Conservation (phyloP, 1,284 basidiomycete genomes). For the Pascua guehoae region DNA sequence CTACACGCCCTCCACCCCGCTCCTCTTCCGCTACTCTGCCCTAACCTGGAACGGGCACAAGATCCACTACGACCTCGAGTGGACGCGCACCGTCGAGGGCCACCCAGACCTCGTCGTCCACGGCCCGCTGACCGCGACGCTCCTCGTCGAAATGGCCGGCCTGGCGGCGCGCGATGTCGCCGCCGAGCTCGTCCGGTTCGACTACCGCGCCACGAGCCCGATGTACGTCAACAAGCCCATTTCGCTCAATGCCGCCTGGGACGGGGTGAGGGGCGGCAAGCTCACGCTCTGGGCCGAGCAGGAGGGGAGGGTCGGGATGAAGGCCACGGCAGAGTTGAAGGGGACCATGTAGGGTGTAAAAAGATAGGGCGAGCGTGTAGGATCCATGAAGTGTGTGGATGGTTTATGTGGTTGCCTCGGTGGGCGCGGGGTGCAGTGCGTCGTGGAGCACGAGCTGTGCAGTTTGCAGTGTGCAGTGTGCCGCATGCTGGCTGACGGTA, state of each 20-base stretch:
- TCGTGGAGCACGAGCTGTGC: too few species aligned
- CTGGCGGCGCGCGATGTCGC: slow-evolving; percentile 12
- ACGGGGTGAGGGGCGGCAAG: slow-evolving; percentile 31
- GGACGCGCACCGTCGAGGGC: slow-evolving; percentile 64
- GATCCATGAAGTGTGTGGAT: neutral
- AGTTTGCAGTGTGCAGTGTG: too few species aligned
- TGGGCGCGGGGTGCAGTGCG: too few species aligned
- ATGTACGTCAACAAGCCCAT: slow-evolving; percentile 62
- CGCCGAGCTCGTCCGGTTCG: slow-evolving; percentile 55
- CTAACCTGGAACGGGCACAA: slow-evolving; percentile 58
- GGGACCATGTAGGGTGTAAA: neutral
- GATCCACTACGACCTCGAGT: slow-evolving; percentile 52
- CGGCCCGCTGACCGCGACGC: slow-evolving; percentile 71
- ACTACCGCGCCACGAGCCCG: slow-evolving; percentile 72
- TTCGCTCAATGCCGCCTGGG: slow-evolving; percentile 57
- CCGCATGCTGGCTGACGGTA: too few species aligned
- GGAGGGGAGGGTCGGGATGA: slow-evolving; percentile 68
- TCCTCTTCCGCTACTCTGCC: slow-evolving; percentile 77
- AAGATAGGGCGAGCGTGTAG: neutral
- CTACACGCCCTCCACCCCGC: slow-evolving; percentile 65
- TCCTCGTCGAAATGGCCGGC: slow-evolving; percentile 64
- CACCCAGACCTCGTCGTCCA: slow-evolving; percentile 77
- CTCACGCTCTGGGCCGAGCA: slow-evolving; percentile 58
- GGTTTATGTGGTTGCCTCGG: too few species aligned
- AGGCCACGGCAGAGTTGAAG: slow-evolving; percentile 43